A percentile compares a stretch with the other conserved stretches of the same genome.
These are phyloP conservation scores for Pulchroboletus neoregius DNA, from an alignment of 1,284 basidiomycete genomes.

Conservation along the genomic window DNA sequence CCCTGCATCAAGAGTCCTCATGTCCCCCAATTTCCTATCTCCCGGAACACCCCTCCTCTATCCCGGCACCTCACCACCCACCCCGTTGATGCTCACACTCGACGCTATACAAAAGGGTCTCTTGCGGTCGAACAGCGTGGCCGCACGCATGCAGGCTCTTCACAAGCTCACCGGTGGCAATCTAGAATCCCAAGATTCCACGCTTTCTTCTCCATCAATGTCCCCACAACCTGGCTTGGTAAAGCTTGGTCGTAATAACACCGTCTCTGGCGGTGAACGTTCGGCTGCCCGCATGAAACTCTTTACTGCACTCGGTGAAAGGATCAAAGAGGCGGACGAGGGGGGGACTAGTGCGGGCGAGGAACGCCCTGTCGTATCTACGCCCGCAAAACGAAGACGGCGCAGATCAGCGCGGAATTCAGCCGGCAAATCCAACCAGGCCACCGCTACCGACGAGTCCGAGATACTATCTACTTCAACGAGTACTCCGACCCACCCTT, in stretches of 20 bases:
- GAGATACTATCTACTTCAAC: conserved; percentile 57
- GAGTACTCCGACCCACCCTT: conserved; percentile 57
- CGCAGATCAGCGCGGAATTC: conserved; percentile 59
- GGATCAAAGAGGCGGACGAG: conserved; percentile 60
- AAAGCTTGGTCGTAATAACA: conserved; percentile 67
- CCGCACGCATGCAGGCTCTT: conserved; percentile 65
- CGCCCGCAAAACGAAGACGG: conserved; percentile 48
- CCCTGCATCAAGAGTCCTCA: conserved; percentile 44
- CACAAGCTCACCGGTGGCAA: conserved; percentile 68
- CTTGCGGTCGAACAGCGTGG: conserved; percentile 75
- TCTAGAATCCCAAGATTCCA: conserved; percentile 43
- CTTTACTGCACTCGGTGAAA: conserved; percentile 57
- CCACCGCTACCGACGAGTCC: conserved; percentile 55
- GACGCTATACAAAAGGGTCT: conserved; percentile 68
- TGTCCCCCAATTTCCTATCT: conserved; percentile 50
- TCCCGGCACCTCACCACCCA: conserved; percentile 60
- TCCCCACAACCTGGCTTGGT: conserved; percentile 47
- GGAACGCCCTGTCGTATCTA: conserved; percentile 45
- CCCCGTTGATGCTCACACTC: conserved; percentile 62
- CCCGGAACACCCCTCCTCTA: conserved; percentile 52
- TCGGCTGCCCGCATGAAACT: conserved; percentile 63
- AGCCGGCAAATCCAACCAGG: conserved; percentile 41
- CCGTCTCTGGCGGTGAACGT: conserved; percentile 72
- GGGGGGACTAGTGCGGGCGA: conserved; percentile 62
- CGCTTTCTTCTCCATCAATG: conserved; percentile 37